phyloP scores from a whole-genome alignment of 2,329 filamentous ascomycete species.

The Penicillium sp. region DNA sequence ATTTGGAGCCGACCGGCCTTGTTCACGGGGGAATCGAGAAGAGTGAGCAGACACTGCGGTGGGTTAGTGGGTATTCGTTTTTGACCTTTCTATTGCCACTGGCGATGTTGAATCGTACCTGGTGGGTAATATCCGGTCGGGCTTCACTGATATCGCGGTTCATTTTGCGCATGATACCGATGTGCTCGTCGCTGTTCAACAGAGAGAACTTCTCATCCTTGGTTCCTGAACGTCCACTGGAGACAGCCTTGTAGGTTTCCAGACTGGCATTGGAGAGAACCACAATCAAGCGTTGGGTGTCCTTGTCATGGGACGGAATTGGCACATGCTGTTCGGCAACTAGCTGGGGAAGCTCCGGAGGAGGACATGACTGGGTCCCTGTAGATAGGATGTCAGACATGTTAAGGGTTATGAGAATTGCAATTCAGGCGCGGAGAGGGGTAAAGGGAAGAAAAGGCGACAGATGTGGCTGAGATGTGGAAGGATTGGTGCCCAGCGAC shows the following conservation, averaged over 20 bases:
- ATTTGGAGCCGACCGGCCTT: constrained; percentile 97
- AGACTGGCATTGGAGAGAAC: constrained; percentile 95
- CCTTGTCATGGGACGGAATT: constrained; percentile 82
- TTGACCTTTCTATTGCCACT: neutral
- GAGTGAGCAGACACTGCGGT: constrained; percentile 83
- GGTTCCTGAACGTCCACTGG: constrained; percentile 63
- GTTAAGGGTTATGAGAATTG: constrained; percentile 5
- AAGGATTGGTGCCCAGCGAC: neutral
- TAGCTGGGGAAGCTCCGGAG: constrained; percentile 83
- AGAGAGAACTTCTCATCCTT: constrained; percentile 92
- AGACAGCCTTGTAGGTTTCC: constrained; percentile 92
- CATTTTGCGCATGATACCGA: constrained; percentile 99
- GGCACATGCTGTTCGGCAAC: constrained; percentile 89
- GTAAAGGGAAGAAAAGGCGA: neutral
- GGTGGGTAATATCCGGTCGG: constrained; percentile 94
- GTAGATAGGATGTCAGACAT: constrained; percentile 32
- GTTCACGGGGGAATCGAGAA: constrained; percentile 97
- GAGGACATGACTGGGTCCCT: constrained; percentile 94
- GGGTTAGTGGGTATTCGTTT: constrained; percentile 6
- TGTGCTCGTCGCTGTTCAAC: constrained; percentile 98
- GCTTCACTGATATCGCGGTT: constrained; percentile 97
- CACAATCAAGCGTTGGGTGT: constrained; percentile 86
- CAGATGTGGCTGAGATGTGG: neutral
- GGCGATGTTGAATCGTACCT: constrained; percentile 60
- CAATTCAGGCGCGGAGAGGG: constrained; percentile 1